A percentile compares a stretch with the other conserved stretches of the same genome.
phyloP scores from a whole-genome alignment of 768 basidiomycete species.

The Heimioporus sp. region DNA sequence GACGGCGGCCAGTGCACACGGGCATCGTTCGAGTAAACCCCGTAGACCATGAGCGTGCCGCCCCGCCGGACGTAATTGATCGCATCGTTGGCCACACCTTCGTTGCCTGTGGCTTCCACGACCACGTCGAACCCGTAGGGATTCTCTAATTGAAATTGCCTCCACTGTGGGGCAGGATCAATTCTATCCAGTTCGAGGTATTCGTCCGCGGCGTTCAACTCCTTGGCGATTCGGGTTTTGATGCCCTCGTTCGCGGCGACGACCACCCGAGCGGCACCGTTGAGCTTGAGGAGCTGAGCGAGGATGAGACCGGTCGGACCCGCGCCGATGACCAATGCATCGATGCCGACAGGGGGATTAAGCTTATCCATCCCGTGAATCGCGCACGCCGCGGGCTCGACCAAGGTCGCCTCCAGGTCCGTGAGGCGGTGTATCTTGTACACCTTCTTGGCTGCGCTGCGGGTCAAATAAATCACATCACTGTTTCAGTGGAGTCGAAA shows the following conservation, averaged over 20 bases:
- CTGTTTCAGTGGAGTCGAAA: not conserved
- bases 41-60: constrained; percentile 80
- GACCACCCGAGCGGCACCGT: constrained; percentile 77
- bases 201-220: constrained; percentile 76
- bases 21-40: constrained; percentile 81
- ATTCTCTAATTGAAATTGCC: constrained; percentile 67
- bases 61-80: constrained; percentile 84
- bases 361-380: constrained; percentile 92
- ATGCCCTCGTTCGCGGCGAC: constrained; percentile 85
- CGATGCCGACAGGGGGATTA: constrained; percentile 74
- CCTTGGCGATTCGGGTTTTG: constrained; percentile 80
- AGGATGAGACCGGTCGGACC: constrained; percentile 92
- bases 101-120: constrained; percentile 72
- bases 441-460: constrained; percentile 67
- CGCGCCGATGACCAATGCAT: constrained; percentile 84
- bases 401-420: constrained; percentile 83
- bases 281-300: constrained; percentile 82
- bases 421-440: constrained; percentile 87
- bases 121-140: constrained; percentile 86
- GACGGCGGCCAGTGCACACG: constrained; percentile 78
- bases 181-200: constrained; percentile 78
- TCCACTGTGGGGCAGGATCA: constrained; percentile 71
- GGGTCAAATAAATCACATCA: not conserved
- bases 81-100: constrained; percentile 74
- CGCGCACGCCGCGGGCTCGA: constrained; percentile 90